A percentile compares a stretch with the other conserved stretches of the same genome.
Evolutionary conservation across 148 eudicot species (phyloP).

Genomic region (Nyssa sinensis): DNA sequence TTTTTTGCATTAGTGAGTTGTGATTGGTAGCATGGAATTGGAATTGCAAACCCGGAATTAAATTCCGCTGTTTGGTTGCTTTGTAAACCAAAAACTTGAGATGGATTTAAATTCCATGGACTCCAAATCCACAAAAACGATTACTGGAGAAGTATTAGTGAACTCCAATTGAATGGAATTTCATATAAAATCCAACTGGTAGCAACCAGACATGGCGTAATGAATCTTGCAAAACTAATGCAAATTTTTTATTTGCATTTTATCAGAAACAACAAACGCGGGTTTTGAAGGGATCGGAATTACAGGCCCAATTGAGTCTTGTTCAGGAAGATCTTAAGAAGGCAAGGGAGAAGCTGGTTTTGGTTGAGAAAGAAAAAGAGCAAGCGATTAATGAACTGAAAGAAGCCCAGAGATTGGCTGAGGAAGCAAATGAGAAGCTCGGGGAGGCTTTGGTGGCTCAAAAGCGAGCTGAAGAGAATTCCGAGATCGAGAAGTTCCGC

Average conservation of each 20-base stretch:
- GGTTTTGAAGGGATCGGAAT: conserved; percentile 67
- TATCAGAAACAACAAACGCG: conserved; percentile 67
- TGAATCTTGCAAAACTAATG: background rate
- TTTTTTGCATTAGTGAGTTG: background rate
- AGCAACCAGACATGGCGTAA: background rate
- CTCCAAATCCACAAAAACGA: background rate
- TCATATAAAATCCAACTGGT: background rate
- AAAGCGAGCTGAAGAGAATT: conserved; percentile 72
- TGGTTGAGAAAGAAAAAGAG: conserved; percentile 70
- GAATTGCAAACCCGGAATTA: conserved; percentile 2
- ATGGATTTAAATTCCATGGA: background rate
- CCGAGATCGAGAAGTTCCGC: conserved; percentile 86
- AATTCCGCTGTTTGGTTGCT: conserved; percentile 4
- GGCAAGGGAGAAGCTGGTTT: conserved; percentile 59
- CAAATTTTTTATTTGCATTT: background rate
- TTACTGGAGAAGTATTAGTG: background rate
- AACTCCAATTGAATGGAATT: background rate
- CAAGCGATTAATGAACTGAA: conserved; percentile 60
- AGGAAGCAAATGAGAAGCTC: conserved; percentile 77
- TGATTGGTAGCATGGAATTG: background rate
- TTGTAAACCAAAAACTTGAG: background rate
- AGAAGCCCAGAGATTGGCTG: conserved; percentile 66
- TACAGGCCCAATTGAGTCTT: conserved; percentile 62
- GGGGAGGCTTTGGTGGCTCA: conserved; percentile 82
- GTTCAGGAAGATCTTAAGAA: conserved; percentile 82